phyloP scores from a whole-genome alignment of 2,329 filamentous ascomycete species.

The Claviceps humidiphila region DNA sequence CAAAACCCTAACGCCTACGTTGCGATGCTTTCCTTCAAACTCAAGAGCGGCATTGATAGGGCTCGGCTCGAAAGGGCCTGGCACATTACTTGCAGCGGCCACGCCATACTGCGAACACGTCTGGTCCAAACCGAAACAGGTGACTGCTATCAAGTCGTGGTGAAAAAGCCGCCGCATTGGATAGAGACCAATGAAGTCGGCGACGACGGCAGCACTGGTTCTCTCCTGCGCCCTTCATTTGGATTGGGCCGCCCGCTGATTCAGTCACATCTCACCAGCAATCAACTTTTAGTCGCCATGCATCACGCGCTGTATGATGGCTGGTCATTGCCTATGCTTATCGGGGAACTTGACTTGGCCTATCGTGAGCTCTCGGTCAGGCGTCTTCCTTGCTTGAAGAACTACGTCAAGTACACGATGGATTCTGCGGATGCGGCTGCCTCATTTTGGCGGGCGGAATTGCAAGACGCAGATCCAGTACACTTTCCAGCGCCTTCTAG shows the following conservation, averaged over 20 bases:
- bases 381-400: not conserved
- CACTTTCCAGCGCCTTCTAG: not conserved
- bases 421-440: not conserved
- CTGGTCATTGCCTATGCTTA: not conserved
- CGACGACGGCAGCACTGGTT: not conserved
- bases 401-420: not conserved
- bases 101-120: not conserved
- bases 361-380: not conserved
- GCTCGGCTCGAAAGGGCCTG: not conserved
- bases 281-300: not conserved
- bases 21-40: not conserved
- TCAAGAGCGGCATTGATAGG: not conserved
- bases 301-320: constrained; percentile 1
- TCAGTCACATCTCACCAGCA: not conserved
- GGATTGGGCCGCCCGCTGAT: not conserved
- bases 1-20: not conserved
- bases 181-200: not conserved
- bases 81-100: not conserved
- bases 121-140: not conserved
- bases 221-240: not conserved
- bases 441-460: not conserved
- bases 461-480: not conserved
- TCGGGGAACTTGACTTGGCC: not conserved
- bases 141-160: not conserved
- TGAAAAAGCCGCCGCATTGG: not conserved